Base-by-base conservation (phyloP, 345 rosid species). In the Citropsis articulata region DNA sequence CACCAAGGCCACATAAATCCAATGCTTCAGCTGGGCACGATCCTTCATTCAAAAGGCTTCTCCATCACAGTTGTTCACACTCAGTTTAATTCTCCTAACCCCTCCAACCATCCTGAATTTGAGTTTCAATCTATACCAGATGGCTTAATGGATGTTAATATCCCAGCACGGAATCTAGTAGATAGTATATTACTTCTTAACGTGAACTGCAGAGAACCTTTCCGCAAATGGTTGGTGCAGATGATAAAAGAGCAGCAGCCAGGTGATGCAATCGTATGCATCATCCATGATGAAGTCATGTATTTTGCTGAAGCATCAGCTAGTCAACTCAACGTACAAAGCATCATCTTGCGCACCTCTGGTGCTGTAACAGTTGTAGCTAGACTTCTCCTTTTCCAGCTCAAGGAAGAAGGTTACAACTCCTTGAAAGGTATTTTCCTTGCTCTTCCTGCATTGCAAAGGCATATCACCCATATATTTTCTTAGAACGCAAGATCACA, bases 1-100 rank as follows among this genome's bases (percentile, higher is more conserved):
- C 33, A 55, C 21, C 80, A 59, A 66, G 80, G 72, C 13, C 84
- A 78, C 79, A 62, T 74, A 30, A 78, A 25, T 74, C 84, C 84
- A 8, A 77, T 78, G 76, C 79, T 82, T 66, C 67, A 64, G 24
- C 59, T 82, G 25, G 84, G 56, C 66, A 59, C 67, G 9, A 16
- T 60, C 27, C 56, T 60, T 16, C 66, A 25, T 5, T 38, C 66
- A 6, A 73, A 60, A 53, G 76, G 66, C n/a, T 73, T 73, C 55
- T 57, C 66, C n/a, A 25, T 72, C 53, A 59, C 55, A n/a, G 35
- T 73, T 73, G 18, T 19, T 36, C 56, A 73, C 66, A 57, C 33
- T 62, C 24, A 72, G 13, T 57, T 57, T 30, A 72, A 59, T 13
- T 33, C 31, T n/a, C 75, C 57, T 42, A 7, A 57, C 28, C 7